Evolutionary conservation across 1,284 basidiomycete genomes (phyloP).

Genomic region (Lignosus rhinocerotis): DNA sequence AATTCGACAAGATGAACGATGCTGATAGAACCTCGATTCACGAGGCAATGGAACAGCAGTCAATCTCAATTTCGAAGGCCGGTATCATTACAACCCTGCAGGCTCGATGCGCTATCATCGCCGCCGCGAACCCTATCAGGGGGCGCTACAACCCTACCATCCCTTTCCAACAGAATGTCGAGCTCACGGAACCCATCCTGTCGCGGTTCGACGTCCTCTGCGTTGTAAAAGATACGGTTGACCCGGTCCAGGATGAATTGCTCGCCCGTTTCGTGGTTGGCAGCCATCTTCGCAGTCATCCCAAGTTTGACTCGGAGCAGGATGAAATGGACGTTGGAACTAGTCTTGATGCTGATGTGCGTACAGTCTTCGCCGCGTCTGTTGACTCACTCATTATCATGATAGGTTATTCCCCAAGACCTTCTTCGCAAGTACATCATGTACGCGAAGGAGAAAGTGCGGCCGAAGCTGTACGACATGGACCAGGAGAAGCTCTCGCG

Average conservation of each 20-base stretch:
- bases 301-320: constrained; percentile 82
- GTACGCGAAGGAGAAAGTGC: constrained; percentile 93
- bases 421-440: constrained; percentile 98
- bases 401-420: constrained; percentile 94
- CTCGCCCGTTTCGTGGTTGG: constrained; percentile 97
- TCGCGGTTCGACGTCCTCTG: constrained; percentile 99
- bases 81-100: constrained; percentile 97
- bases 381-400: background rate
- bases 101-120: constrained; percentile 95
- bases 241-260: constrained; percentile 96
- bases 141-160: constrained; percentile 97
- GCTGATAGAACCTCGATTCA: constrained; percentile 96
- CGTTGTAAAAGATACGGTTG: constrained; percentile 97
- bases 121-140: constrained; percentile 96
- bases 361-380: constrained; percentile 28
- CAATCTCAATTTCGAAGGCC: constrained; percentile 99
- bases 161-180: constrained; percentile 98
- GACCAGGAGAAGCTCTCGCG: constrained; percentile 95
- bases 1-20: constrained; percentile 99
- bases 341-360: constrained; percentile 87
- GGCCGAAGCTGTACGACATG: constrained; percentile 90
- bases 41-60: constrained; percentile 99
- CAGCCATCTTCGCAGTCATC: constrained; percentile 92
- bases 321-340: constrained; percentile 92
- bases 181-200: constrained; percentile 97